Base-by-base conservation (phyloP, 2,329 filamentous ascomycete species). In the Mollisiaceae sp. region DNA sequence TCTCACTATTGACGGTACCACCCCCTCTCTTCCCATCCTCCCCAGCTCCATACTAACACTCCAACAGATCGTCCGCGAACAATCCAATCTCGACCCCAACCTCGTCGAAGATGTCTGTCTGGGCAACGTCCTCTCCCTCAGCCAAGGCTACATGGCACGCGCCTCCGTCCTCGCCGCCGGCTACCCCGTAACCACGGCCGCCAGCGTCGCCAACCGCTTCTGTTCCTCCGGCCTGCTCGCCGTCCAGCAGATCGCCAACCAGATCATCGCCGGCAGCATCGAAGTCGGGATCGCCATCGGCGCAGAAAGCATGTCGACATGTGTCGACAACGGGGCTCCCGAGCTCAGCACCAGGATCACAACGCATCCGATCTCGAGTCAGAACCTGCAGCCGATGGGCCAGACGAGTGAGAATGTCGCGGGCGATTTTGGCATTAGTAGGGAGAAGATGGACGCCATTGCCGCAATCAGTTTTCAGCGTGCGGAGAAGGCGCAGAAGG, bases 311-410 rank as follows among this genome's bases (percentile, higher is more conserved):
- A 98, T 98, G 94, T 73, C 89, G 86, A 57, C 93, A 92, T 39
- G 88, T 65, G 90, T 90, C 56, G 91, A 94, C 77, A 83, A 83
- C 60, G 94, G 94, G 66, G 93, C 97, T 18, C 86, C 89, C 67
- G 92, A 97, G 79, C 96, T 97, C 84, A 94, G 91, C 43, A 90
- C 94, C 50, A 85, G 91, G 65, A 88, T 97, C 70, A 91, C 95
- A 76, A 85, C 81, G 74, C 85, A 93, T 83, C 84, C 87, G 69
- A 89, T 94, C 76, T 86, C 93, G 27, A 91, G 91, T 74, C 95
- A 97, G 86, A 97, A 94, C 88, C 95, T 95, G 82, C 93, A 97
- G 18, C 90, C 93, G 77, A 98, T 98, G 94, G 94, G 94, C 73
- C 87, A 93, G 22, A 85, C 97, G 62, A 96, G 92, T 43, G 94